Base-by-base conservation (phyloP, 2,329 filamentous ascomycete genomes). In the Colletotrichum gloeosporioides region DNA sequence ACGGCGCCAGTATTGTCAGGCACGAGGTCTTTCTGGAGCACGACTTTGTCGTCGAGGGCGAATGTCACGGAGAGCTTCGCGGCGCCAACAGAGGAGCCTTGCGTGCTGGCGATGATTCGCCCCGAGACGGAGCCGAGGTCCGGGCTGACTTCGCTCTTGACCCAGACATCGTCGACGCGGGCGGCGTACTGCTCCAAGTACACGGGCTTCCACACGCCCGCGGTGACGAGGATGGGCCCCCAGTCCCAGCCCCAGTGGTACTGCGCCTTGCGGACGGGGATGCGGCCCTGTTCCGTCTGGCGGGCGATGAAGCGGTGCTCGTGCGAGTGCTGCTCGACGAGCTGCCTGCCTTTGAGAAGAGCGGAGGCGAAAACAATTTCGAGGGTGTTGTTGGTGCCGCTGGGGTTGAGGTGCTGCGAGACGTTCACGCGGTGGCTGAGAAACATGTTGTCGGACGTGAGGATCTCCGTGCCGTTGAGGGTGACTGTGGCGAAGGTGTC, bases 171-270 rank as follows among this genome's bases (percentile, higher is more conserved):
- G 0, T 89, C 86, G 7, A 96, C 84, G 18, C 90, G 87, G 10
- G 88, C 87, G 55, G 86, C 82, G 76, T 93, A 95, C 1, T 89
- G 88, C 82, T 96, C 93, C 3, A 96, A 82, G 15, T 88, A 88
- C 3, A 95, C 88, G 3, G 92, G 89, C 77, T 90, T 90, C 93
- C 94, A 96, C 4, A 92, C 90, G 0, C 92, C 92, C 10, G 88
- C 89, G 1, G 91, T 92, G 82, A 92, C 88, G 68, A 93, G 79
- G 8, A 92, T 87, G 1, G 92, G 92, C 0, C 92, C 93, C 93
- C 92, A 94, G 79, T 94, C 92, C 92, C 92, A 94, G 6, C 93
- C 92, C 91, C 91, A 94, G 78, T 93, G 90, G 78, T 92, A 94
- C 82, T 94, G 93, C 1, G 92, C 91, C 80, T 94, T 94, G n/a